Conservation (phyloP, 192 early-diverging fungal species). For the Coemansia asiatica region DNA sequence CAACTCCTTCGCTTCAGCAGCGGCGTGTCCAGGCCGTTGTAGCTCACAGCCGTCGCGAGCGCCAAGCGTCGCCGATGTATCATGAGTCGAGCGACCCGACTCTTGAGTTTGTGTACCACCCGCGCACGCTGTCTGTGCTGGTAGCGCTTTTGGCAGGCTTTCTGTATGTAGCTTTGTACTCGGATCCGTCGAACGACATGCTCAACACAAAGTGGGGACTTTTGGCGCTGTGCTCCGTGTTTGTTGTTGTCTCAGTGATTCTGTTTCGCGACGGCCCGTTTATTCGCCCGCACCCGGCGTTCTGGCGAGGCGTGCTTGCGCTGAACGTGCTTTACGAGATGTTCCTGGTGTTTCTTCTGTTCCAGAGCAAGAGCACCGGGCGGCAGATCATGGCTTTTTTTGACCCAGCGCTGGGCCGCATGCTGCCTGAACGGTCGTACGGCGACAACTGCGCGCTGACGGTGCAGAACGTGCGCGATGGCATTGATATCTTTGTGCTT, state of each 20-base stretch:
- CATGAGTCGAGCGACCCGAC: conserved; percentile 54
- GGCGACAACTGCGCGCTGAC: conserved; percentile 86
- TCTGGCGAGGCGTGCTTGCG: conserved; percentile 88
- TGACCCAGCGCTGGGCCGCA: conserved; percentile 76
- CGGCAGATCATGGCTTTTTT: conserved; percentile 76
- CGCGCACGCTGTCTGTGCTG: conserved; percentile 47
- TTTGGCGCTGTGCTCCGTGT: conserved; percentile 53
- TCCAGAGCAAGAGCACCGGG: conserved; percentile 89
- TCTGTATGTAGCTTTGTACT: conserved; percentile 47
- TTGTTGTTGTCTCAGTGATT: conserved; percentile 83
- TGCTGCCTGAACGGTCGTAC: conserved; percentile 90
- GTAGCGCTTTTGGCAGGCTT: conserved; percentile 44
- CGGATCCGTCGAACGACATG: conserved; percentile 50
- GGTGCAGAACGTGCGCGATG: conserved; percentile 69
- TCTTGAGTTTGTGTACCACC: conserved; percentile 52
- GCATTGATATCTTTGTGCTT: conserved; percentile 91
- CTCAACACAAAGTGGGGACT: conserved; percentile 54
- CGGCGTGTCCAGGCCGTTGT: conserved; percentile 22
- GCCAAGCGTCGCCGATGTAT: conserved; percentile 36
- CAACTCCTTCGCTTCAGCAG: conserved; percentile 15
- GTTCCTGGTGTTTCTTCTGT: conserved; percentile 84
- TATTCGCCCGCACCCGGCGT: conserved; percentile 86
- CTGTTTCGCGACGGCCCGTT: conserved; percentile 94
- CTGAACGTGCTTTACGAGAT: conserved; percentile 86
- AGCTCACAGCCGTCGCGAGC: conserved; percentile 4